Evolutionary conservation across 2,329 filamentous ascomycete species (phyloP), one percentile per base, ranked within the genome.

Genomic region (Talaromyces sp.): DNA sequence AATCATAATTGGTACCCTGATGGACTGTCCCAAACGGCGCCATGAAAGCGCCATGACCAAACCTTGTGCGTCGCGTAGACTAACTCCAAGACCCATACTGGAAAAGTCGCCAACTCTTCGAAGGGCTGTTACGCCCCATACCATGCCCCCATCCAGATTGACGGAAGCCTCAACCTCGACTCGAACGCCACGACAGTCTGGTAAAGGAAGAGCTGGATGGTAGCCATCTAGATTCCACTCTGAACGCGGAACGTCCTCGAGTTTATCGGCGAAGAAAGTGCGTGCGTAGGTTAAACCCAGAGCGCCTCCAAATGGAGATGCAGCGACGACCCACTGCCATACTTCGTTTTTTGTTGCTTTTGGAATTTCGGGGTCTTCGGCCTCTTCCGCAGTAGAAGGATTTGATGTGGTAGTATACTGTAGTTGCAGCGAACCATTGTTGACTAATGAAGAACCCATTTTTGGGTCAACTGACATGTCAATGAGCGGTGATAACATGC

Each of bases 211-310:
- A 39, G 71, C 61, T 3, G 71, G 67, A 56, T 70, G 68, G 59
- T 76, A 70, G 5, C 72, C 73, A 43, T 75, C 73, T 5, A 70
- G 66, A 53, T 67, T 76, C 74, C 74, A 77, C 63, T 75, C 72
- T 3, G 73, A 73, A 39, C 65, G 71, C 5, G 67, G 61, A 15
- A 64, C 64, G 11, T 74, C 66, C 46, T 70, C 67, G 2, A 66
- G 63, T 4, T 65, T 68, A 5, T 71, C 69, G 2, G 68, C 70
- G 48, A 77, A 77, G 17, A 77, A 39, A 39, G 71, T 75, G 9
- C 73, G 66, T 5, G 66, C 67, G 60, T 77, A 76, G 28, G 58
- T 69, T 28, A 74, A 53, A 2, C 67, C 63, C 33, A 77, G n/a
- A 6, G 63, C 65, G 3, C 64, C 66, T 15, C 61, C 63, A 2